Evolutionary conservation across 129 eudicot genomes (phyloP), one percentile per base, ranked within the genome.

Genomic region (Lonicera japonica): DNA sequence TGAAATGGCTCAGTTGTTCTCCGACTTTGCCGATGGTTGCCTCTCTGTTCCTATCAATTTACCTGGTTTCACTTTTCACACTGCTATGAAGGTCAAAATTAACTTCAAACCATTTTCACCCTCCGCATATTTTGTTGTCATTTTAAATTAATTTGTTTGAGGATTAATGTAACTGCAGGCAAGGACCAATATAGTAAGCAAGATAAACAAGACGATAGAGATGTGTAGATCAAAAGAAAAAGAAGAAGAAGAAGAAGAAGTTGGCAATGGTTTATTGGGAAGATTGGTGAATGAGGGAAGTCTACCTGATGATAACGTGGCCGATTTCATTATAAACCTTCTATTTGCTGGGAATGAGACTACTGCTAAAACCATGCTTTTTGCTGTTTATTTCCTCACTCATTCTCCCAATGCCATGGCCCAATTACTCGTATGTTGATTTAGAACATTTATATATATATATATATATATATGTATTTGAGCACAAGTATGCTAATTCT

Each of bases 291-390:
- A 74, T 57, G 89, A 88, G 56, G 86, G 82, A 61, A 81, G 82
- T 80, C 69, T 88, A 41, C 78, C 80, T 0, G 89, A 79, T 13
- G 92, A 79, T 21, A 82, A 82, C 13, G 75, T 84, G 56, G 82
- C 86, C 0, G 96, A 88, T 66, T 88, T 84, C 41, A 78, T 88
- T 20, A 88, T 88, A 22, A 88, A 88, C 69, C 89, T 88, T 46
- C 74, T 88, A 5, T 88, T 88, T 21, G 96, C 92, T 0, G 96
- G 96, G 38, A 88, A 88, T 45, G 94, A 88, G 73, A 88, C 96
- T 0, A 84, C 96, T 0, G 80, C 96, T 69, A 88, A 88, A 58
- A 84, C 96, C 64, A 88, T 88, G 96, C 80, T 84, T 50, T 88
- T 88, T 48, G 86, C 96, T 14, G 72, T 88, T 54, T 88, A 88